Percentiles rank a stretch among this genome's conserved stretches.
These are phyloP conservation scores for Hypoxylon sp. DNA, from an alignment of 2,329 filamentous ascomycete genomes.

Conservation along the genomic window DNA sequence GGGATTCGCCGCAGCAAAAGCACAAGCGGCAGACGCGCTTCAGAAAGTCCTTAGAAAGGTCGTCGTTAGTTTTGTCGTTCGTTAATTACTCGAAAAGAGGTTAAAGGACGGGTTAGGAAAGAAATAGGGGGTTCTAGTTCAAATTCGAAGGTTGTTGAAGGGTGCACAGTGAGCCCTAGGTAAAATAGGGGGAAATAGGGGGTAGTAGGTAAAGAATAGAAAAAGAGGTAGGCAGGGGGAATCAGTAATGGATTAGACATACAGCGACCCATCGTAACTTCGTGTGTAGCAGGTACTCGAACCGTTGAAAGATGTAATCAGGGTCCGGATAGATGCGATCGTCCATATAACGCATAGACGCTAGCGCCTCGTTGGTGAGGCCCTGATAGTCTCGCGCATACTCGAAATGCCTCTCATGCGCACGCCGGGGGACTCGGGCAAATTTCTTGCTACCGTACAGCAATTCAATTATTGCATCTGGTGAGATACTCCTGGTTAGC, in stretches of 20 bases:
- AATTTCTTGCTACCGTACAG: constrained; percentile 28
- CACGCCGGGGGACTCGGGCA: constrained; percentile 26
- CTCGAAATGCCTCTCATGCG: constrained; percentile 33
- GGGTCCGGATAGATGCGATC: constrained; percentile 39
- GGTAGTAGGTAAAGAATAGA: not conserved
- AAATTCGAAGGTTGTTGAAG: not conserved
- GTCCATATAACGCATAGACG: constrained; percentile 40
- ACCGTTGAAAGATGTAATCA: constrained; percentile 36
- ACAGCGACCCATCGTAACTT: constrained; percentile 16
- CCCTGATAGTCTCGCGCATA: constrained; percentile 10
- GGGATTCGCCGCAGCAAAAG: constrained; percentile 15
- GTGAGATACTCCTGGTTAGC: constrained; percentile 7
- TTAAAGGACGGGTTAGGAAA: not conserved
- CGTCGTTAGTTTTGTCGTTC: constrained; percentile 4
- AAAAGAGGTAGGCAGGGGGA: not conserved
- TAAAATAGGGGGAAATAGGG: not conserved
- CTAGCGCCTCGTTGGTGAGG: constrained; percentile 38
- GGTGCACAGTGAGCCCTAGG: not conserved
- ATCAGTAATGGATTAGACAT: not conserved
- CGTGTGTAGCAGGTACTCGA: constrained; percentile 39
- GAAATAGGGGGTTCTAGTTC: not conserved
- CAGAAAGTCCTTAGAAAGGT: constrained; percentile 23
- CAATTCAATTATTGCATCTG: constrained; percentile 26
- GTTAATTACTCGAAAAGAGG: not conserved
- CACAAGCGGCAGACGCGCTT: constrained; percentile 24